phyloP scores from a whole-genome alignment of 2,329 filamentous ascomycete species.

The Hypomyces perniciosus region DNA sequence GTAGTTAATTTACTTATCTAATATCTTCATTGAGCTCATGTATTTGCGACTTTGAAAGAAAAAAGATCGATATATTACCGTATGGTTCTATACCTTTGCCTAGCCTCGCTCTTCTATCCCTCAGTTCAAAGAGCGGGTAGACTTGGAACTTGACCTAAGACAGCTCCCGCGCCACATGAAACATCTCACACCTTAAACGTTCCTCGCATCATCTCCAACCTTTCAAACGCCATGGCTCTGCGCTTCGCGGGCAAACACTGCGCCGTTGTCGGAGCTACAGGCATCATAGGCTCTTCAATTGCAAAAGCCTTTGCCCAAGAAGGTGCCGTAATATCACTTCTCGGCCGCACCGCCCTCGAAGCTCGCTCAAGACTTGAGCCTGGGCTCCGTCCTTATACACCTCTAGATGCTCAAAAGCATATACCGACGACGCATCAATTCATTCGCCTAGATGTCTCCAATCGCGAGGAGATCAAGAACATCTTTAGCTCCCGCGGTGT shows the following conservation, averaged over 20 bases:
- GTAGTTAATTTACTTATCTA: no score
- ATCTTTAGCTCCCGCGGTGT: conserved; percentile 21
- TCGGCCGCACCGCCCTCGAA: conserved; percentile 50
- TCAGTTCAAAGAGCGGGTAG: no score
- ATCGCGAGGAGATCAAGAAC: conserved; percentile 24
- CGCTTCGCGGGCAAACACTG: conserved; percentile 43
- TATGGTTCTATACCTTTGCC: no score
- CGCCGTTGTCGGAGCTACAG: conserved; percentile 64
- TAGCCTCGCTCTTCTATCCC: no score
- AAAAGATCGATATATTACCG: no score
- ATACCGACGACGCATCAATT: conserved; percentile 27
- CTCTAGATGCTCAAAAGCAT: background rate
- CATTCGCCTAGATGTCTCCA: conserved; percentile 28
- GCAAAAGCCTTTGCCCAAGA: conserved; percentile 58
- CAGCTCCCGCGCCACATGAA: background rate
- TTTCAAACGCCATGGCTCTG: conserved; percentile 19
- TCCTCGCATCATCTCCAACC: background rate
- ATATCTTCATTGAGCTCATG: no score
- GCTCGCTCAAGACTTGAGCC: conserved; percentile 36
- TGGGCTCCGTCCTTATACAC: conserved; percentile 23
- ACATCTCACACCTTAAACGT: background rate
- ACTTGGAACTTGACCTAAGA: no score
- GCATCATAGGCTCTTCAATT: conserved; percentile 64
- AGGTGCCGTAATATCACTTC: conserved; percentile 54
- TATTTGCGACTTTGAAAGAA: no score